Evolutionary conservation across 345 rosid species (phyloP).

Genomic region (Gynandropsis gynandra): DNA sequence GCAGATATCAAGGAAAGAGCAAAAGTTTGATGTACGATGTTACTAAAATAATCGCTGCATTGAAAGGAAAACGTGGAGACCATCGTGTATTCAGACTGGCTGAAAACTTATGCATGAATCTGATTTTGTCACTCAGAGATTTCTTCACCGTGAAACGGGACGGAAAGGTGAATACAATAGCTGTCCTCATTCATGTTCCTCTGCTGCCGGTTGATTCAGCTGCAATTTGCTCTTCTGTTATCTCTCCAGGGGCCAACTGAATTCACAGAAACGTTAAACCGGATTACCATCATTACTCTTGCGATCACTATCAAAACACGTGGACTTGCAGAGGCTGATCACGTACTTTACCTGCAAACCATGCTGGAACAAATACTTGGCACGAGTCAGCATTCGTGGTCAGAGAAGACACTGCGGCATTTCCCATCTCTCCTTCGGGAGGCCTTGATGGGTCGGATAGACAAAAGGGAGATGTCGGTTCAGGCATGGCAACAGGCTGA

Average conservation of each 20-base stretch:
- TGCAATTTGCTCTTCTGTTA: conserved; percentile 14
- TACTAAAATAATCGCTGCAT: conserved; percentile 80
- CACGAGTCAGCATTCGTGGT: conserved; percentile 93
- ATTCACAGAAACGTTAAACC: conserved; percentile 93
- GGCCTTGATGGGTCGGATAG: conserved; percentile 50
- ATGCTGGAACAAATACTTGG: conserved; percentile 88
- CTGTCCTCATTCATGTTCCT: conserved; percentile 8
- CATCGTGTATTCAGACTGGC: conserved; percentile 90
- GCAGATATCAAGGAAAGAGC: conserved; percentile 89
- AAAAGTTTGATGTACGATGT: conserved; percentile 92
- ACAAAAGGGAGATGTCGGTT: conserved; percentile 61
- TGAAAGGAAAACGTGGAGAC: conserved; percentile 94
- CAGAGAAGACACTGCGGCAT: conserved; percentile 73
- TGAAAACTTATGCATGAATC: conserved; percentile 90
- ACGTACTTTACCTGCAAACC: conserved; percentile 71
- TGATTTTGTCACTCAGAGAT: conserved; percentile 85
- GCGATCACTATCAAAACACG: conserved; percentile 93
- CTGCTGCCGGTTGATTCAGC: conserved; percentile 14
- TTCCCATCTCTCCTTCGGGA: conserved; percentile 84
- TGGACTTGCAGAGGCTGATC: conserved; percentile 97
- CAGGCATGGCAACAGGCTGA: conserved; percentile 94
- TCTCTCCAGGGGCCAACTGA: conserved; percentile 85
- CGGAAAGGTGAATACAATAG: conserved; percentile 56
- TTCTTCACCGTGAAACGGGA: conserved; percentile 85
- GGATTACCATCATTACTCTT: conserved; percentile 76